Conservation (phyloP, 768 basidiomycete species). For the Boletus sp. region DNA sequence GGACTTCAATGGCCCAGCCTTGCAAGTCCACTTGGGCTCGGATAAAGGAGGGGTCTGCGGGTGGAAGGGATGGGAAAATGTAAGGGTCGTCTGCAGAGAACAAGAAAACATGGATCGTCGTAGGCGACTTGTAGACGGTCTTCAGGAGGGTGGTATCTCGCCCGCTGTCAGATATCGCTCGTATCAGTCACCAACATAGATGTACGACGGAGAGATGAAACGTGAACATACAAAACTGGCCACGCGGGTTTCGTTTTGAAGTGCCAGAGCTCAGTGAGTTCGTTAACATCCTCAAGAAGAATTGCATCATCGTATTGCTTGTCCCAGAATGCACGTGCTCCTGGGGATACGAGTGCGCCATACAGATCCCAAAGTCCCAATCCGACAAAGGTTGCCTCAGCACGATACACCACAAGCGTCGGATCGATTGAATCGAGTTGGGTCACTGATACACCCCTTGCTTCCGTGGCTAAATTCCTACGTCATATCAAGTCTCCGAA, state of each 20-base stretch:
- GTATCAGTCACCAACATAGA: constrained; percentile 1
- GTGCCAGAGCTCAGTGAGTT: constrained; percentile 91
- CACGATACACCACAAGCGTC: constrained; percentile 91
- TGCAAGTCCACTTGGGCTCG: constrained; percentile 97
- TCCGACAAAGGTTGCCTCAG: constrained; percentile 96
- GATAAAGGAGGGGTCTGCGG: constrained; percentile 72
- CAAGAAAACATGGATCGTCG: constrained; percentile 90
- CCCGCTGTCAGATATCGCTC: constrained; percentile 53
- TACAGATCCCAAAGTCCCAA: constrained; percentile 95
- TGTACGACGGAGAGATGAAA: constrained; percentile 6
- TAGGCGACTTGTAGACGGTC: constrained; percentile 96
- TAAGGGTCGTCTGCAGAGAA: constrained; percentile 91
- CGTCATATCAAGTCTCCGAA: background rate
- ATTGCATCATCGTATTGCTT: constrained; percentile 84
- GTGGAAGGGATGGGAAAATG: constrained; percentile 74
- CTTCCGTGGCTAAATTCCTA: constrained; percentile 63
- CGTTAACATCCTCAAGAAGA: constrained; percentile 86
- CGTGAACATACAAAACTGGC: constrained; percentile 80
- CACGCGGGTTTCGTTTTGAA: constrained; percentile 88
- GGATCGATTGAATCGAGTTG: constrained; percentile 97
- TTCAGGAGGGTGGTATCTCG: constrained; percentile 88
- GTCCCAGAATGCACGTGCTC: constrained; percentile 83
- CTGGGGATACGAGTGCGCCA: constrained; percentile 82
- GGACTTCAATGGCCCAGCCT: constrained; percentile 94
- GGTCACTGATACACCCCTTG: constrained; percentile 87